Percentiles rank a stretch among this genome's conserved stretches.
phyloP scores from a whole-genome alignment of 352 stramenopile genomes.

The Paralagenidium karlingii region DNA sequence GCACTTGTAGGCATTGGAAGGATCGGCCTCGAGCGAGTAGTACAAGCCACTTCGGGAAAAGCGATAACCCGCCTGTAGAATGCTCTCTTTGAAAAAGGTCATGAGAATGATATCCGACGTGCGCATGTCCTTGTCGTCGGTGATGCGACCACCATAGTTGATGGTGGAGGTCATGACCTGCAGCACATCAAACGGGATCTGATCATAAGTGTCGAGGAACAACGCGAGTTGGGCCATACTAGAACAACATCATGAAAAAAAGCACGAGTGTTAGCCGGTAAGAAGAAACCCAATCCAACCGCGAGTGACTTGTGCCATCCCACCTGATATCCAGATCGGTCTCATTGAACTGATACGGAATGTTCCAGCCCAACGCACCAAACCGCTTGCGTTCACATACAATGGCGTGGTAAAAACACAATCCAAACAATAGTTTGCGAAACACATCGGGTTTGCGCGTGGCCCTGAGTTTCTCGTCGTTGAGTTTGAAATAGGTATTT shows the following conservation, averaged over 20 bases:
- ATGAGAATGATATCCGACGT: constrained; percentile 85
- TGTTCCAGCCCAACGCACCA: constrained; percentile 92
- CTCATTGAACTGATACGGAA: constrained; percentile 95
- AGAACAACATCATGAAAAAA: no score
- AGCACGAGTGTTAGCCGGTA: no score
- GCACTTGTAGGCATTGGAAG: constrained; percentile 55
- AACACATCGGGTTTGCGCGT: constrained; percentile 79
- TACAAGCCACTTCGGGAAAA: constrained; percentile 67
- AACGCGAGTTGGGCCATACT: constrained; percentile 67
- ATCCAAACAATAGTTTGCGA: constrained; percentile 88
- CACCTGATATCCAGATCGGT: constrained; percentile 91
- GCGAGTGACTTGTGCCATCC: no score
- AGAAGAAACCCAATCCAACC: no score
- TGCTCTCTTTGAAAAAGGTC: constrained; percentile 77
- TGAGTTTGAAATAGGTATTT: constrained; percentile 91
- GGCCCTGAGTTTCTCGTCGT: constrained; percentile 70
- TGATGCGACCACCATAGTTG: constrained; percentile 91
- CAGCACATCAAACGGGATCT: constrained; percentile 79
- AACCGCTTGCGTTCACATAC: constrained; percentile 92
- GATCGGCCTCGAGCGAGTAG: constrained; percentile 43
- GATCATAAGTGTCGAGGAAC: constrained; percentile 85
- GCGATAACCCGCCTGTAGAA: constrained; percentile 61
- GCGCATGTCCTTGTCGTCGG: constrained; percentile 85
- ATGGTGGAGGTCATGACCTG: constrained; percentile 90
- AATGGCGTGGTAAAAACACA: constrained; percentile 86